Base-by-base conservation (phyloP, 495 filamentous ascomycete species). In the Copromyces sp. region DNA sequence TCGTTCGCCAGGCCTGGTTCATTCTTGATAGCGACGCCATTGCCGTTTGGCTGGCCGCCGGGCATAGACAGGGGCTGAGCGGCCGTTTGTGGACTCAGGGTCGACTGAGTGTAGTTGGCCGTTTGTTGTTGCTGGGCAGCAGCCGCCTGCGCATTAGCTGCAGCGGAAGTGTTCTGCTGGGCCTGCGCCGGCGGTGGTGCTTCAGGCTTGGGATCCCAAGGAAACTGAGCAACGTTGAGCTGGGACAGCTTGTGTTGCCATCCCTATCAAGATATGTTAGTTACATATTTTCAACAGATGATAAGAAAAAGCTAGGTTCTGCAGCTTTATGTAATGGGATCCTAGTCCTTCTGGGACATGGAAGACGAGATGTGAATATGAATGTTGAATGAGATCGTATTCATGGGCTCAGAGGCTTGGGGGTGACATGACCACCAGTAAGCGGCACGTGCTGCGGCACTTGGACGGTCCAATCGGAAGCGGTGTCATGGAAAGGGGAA, bases 171-270 rank as follows among this genome's bases (percentile, higher is more conserved):
- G 42, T 41, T 44, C 12, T 80, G 76, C 29, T 71, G 32, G 24
- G 77, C 70, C 32, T 85, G 73, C 14, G 85, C 78, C 53, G 81
- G 75, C 29, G 83, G 85, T 72, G 79, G 78, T 53, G 84, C 84
- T 65, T 86, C 87, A 68, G 82, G 86, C 82, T 86, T 87, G 74
- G 95, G 95, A 78, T 98, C 96, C 96, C 96, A 99, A 32, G 96
- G 96, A 82, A 98, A 98, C 45, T 88, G 84, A 70, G 94, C 96
- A 74, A 97, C 88, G 68, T 90, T 87, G 68, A 94, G 87, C 75
- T 89, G 88, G 0, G 95, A 91, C 29, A 98, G 88, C 82, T 94
- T 97, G 72, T 87, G 85, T 82, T 98, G 95, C 96, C 96, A 99
- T 82, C 87, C 91, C 95, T 99, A 78, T 75, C 39, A 74, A 42